phyloP scores from a whole-genome alignment of 768 basidiomycete species.

The Trametes punicea region DNA sequence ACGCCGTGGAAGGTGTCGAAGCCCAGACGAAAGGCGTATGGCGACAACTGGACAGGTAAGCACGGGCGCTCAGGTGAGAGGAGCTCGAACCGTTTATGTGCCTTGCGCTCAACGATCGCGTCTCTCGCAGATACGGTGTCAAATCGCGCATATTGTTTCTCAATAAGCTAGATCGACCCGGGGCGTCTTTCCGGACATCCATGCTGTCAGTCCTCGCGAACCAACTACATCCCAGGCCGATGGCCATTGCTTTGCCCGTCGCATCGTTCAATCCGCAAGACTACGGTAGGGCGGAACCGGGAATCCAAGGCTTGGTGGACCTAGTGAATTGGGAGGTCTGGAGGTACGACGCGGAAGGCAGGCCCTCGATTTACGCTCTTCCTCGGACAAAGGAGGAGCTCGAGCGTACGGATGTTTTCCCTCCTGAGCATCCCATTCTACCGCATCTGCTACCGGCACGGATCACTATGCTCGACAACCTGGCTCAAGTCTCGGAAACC shows the following conservation, averaged over 20 bases:
- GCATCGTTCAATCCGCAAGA: slow-evolving; percentile 68
- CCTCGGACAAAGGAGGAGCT: slow-evolving; percentile 50
- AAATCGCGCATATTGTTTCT: slow-evolving; percentile 74
- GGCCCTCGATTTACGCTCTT: slow-evolving; percentile 40
- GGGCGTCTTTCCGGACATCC: slow-evolving; percentile 74
- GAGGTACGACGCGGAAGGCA: slow-evolving; percentile 62
- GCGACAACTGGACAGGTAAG: slow-evolving; percentile 80
- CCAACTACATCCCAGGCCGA: slow-evolving; percentile 71
- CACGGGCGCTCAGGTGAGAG: slow-evolving; percentile 35
- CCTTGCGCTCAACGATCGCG: neutral
- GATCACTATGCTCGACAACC: slow-evolving; percentile 66
- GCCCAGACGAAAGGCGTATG: slow-evolving; percentile 89
- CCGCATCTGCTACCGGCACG: slow-evolving; percentile 66
- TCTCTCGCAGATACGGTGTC: slow-evolving; percentile 64
- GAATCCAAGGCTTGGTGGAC: slow-evolving; percentile 81
- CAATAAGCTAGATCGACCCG: slow-evolving; percentile 86
- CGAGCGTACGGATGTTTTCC: slow-evolving; percentile 40
- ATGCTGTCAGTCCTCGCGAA: slow-evolving; percentile 70
- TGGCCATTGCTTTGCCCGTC: slow-evolving; percentile 68
- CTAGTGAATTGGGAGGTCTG: slow-evolving; percentile 82
- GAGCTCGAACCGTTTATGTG: neutral
- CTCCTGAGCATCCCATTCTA: slow-evolving; percentile 62
- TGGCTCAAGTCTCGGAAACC: slow-evolving; percentile 77
- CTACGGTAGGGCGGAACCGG: slow-evolving; percentile 74
- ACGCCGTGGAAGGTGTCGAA: slow-evolving; percentile 90